phyloP scores from a whole-genome alignment of 1,284 basidiomycete genomes.

The Phellopilus nigrolimitatus region DNA sequence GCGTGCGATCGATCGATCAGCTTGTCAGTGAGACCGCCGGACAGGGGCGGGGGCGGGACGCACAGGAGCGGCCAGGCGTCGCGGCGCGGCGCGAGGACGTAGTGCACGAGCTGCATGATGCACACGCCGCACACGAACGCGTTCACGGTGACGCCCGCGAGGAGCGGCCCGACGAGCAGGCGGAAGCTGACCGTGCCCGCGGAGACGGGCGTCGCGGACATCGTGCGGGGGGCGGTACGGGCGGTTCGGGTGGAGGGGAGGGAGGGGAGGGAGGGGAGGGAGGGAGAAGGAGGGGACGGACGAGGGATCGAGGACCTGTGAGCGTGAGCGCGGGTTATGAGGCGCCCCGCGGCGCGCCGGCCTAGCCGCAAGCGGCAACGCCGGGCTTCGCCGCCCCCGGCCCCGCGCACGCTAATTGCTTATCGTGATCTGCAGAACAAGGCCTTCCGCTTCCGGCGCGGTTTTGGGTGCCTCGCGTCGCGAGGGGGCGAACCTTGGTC shows the following conservation, averaged over 20 bases:
- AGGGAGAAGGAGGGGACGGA: too few species aligned
- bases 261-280: too few species aligned
- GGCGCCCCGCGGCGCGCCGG: too few species aligned
- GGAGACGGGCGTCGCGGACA: not conserved
- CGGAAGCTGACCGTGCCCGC: not conserved
- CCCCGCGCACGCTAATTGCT: not conserved
- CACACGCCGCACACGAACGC: constrained; percentile 8
- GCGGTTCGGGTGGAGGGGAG: not conserved
- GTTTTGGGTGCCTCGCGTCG: not conserved
- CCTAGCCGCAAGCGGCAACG: too few species aligned
- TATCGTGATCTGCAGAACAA: too few species aligned
- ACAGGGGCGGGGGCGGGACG: constrained; percentile 1
- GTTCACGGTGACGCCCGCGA: not conserved
- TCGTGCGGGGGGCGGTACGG: not conserved
- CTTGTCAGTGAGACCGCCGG: too few species aligned
- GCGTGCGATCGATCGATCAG: too few species aligned
- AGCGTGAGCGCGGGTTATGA: too few species aligned
- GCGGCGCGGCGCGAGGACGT: constrained; percentile 28
- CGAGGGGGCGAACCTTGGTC: not conserved
- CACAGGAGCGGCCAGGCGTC: constrained; percentile 54
- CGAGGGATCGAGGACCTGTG: too few species aligned
- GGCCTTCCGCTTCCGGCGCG: too few species aligned
- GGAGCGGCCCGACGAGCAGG: not conserved
- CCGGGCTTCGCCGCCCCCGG: constrained; percentile 3
- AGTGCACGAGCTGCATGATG: constrained; percentile 5